Evolutionary conservation across 2,329 filamentous ascomycete species (phyloP).

Genomic region (Pestalotiopsis sp.): DNA sequence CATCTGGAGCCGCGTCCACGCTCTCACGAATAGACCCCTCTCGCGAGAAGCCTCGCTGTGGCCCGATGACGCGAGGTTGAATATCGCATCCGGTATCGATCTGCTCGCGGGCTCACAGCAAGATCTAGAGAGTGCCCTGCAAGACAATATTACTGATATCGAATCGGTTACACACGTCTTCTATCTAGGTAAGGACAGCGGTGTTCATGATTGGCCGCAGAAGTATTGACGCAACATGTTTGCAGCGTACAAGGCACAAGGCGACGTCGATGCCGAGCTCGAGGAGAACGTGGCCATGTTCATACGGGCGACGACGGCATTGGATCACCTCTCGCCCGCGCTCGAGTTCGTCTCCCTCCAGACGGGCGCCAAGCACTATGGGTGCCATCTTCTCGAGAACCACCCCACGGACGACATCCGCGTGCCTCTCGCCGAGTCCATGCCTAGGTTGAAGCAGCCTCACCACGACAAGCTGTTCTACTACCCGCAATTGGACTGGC

Average conservation of each 20-base stretch:
- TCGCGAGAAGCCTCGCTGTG: constrained; percentile 21
- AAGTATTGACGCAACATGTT: constrained; percentile 12
- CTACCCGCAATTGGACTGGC: neutral
- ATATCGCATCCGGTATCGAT: neutral
- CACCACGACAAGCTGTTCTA: neutral
- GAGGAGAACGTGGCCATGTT: constrained; percentile 37
- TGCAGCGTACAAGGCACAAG: constrained; percentile 35
- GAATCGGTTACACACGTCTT: constrained; percentile 42
- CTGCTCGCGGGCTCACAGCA: neutral
- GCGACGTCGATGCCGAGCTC: constrained; percentile 30
- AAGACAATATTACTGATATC: constrained; percentile 34
- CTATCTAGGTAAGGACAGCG: constrained; percentile 34
- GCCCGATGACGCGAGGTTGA: neutral
- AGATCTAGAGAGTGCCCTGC: constrained; percentile 2
- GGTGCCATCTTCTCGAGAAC: constrained; percentile 27
- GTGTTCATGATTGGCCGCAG: neutral
- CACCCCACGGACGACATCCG: neutral
- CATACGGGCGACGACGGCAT: constrained; percentile 35
- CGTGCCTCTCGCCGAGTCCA: neutral
- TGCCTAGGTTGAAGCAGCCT: neutral
- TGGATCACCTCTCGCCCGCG: constrained; percentile 31
- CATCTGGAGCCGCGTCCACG: constrained; percentile 43
- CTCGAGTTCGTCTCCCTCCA: constrained; percentile 40
- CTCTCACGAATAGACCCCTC: constrained; percentile 45
- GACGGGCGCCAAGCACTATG: constrained; percentile 41